phyloP scores from a whole-genome alignment of 2,329 filamentous ascomycete species.

The Fusarium transvaalense region DNA sequence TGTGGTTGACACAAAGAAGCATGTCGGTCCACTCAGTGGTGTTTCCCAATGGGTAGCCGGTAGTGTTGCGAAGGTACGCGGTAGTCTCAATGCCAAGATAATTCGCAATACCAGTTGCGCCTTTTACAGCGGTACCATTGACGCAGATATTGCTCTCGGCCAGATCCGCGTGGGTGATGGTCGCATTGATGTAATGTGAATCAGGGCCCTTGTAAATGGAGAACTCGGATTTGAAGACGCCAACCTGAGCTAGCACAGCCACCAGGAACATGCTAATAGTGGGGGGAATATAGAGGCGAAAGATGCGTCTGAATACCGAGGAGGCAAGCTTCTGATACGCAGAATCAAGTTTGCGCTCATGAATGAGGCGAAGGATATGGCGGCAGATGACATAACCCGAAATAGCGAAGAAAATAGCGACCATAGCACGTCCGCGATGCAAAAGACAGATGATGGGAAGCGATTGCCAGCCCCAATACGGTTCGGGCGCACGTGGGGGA shows the following conservation, averaged over 20 bases:
- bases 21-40: constrained; percentile 48
- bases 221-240: constrained; percentile 53
- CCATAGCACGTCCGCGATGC: constrained; percentile 57
- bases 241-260: constrained; percentile 55
- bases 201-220: constrained; percentile 55
- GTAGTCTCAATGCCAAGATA: constrained; percentile 49
- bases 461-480: constrained; percentile 50
- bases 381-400: constrained; percentile 59
- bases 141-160: constrained; percentile 39
- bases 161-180: constrained; percentile 47
- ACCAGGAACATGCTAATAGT: constrained; percentile 58
- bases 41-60: constrained; percentile 22
- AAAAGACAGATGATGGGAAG: constrained; percentile 57
- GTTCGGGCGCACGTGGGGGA: constrained; percentile 53
- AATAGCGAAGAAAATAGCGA: constrained; percentile 60
- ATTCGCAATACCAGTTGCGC: constrained; percentile 48
- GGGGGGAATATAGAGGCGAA: constrained; percentile 57
- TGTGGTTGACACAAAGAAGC: constrained; percentile 53
- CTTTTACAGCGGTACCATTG: constrained; percentile 49
- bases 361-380: constrained; percentile 55
- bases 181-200: constrained; percentile 57
- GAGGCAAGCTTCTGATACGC: constrained; percentile 56
- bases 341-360: constrained; percentile 52
- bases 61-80: constrained; percentile 49
- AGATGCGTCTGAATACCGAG: constrained; percentile 54